A percentile compares a stretch with the other conserved stretches of the same genome.
Conservation (phyloP, 2,329 filamentous ascomycete species). For the Cadophora gregata region DNA sequence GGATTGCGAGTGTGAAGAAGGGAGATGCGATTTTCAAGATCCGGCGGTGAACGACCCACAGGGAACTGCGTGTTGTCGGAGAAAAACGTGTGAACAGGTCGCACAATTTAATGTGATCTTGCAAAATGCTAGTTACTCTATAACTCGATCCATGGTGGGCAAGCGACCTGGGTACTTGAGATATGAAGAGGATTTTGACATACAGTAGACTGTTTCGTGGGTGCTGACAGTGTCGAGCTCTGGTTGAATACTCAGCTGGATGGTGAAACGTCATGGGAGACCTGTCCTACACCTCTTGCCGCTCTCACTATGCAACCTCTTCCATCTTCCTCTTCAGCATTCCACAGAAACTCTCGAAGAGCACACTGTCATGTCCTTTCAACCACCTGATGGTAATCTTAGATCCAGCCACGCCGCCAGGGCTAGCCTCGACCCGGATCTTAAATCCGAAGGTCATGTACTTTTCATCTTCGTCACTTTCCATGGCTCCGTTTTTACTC, state of each 20-base stretch:
- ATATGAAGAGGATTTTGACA: no score
- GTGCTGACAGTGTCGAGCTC: no score
- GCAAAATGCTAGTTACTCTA: no score
- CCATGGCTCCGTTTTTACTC: slow-evolving; percentile 33
- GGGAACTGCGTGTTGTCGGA: neutral
- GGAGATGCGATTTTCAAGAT: neutral
- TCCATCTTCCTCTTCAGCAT: slow-evolving; percentile 68
- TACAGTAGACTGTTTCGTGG: no score
- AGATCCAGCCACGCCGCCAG: slow-evolving; percentile 50
- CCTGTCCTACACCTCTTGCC: neutral
- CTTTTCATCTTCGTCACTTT: slow-evolving; percentile 45
- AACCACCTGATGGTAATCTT: slow-evolving; percentile 70
- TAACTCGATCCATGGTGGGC: no score
- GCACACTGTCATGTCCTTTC: slow-evolving; percentile 71
- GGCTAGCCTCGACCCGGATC: slow-evolving; percentile 52
- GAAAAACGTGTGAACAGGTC: neutral
- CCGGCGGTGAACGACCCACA: neutral
- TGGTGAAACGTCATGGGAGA: no score
- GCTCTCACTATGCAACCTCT: neutral
- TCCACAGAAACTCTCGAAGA: slow-evolving; percentile 89
- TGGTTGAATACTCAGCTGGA: no score
- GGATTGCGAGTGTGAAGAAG: neutral
- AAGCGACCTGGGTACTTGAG: no score
- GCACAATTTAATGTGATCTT: neutral
- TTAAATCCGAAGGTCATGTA: slow-evolving; percentile 63